A percentile compares a stretch with the other conserved stretches of the same genome.
Evolutionary conservation across 2,329 filamentous ascomycete species (phyloP).

Genomic region (Apiospora phragmitis): DNA sequence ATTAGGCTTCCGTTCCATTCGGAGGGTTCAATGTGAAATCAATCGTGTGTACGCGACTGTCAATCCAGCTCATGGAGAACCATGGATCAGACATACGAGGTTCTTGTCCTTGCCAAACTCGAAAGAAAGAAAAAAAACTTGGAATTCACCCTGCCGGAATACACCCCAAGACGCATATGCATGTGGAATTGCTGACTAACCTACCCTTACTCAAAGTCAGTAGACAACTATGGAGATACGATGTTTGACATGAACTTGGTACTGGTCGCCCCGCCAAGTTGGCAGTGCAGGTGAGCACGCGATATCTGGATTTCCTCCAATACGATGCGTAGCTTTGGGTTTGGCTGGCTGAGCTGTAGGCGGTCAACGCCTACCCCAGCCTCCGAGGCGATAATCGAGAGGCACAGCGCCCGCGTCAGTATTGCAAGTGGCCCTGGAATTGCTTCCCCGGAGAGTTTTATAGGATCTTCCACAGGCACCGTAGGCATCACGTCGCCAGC

Average conservation of each 20-base stretch:
- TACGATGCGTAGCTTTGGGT: not conserved
- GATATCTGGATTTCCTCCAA: not conserved
- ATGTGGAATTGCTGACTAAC: not conserved
- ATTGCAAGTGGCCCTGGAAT: not conserved
- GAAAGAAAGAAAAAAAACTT: no score
- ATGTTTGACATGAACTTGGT: not conserved
- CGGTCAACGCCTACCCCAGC: not conserved
- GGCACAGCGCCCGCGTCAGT: not conserved
- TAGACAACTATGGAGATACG: not conserved
- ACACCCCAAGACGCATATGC: not conserved
- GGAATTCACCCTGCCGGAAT: not conserved
- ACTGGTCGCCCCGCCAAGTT: not conserved
- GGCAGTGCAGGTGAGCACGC: not conserved
- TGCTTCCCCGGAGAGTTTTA: no score
- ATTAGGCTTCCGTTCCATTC: not conserved
- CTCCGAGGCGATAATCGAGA: not conserved
- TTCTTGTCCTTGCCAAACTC: not conserved
- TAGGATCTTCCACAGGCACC: not conserved
- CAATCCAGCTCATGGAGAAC: not conserved
- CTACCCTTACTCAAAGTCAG: not conserved
- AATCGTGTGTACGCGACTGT: not conserved
- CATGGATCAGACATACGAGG: not conserved
- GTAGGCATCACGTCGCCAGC: not conserved
- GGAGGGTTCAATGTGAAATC: not conserved
- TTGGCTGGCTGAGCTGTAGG: not conserved